Conservation (phyloP, 148 eudicot species). For the Heliosperma pusillum region DNA sequence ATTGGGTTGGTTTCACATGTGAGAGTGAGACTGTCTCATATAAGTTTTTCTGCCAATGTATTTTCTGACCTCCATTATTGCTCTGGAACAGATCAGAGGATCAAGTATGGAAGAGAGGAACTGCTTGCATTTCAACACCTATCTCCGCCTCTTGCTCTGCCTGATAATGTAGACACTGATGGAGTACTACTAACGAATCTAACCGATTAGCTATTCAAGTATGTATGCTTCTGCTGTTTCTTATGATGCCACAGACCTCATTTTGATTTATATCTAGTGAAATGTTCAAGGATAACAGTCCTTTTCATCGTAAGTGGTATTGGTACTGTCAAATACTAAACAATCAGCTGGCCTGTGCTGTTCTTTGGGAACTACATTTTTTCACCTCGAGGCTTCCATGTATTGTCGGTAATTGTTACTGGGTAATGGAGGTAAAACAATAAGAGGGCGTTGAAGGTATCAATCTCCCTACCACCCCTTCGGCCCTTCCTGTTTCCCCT, state of each 20-base stretch:
- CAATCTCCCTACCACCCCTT: background rate
- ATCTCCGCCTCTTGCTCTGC: slow-evolving; percentile 27
- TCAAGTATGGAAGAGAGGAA: slow-evolving; percentile 74
- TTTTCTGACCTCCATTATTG: background rate
- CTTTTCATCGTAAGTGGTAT: too few relatives aligned
- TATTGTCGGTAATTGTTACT: too few relatives aligned
- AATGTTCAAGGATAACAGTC: too few relatives aligned
- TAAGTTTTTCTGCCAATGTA: background rate
- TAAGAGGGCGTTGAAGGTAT: too few relatives aligned
- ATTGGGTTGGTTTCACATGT: background rate
- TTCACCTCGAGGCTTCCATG: too few relatives aligned
- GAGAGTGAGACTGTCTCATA: background rate
- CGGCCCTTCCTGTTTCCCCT: too few relatives aligned
- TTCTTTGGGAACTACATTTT: too few relatives aligned
- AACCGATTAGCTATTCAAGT: background rate
- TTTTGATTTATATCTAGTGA: background rate
- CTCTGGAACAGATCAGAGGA: slow-evolving; percentile 70
- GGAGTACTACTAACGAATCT: background rate
- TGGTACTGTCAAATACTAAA: too few relatives aligned
- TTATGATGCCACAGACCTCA: background rate
- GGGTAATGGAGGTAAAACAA: too few relatives aligned
- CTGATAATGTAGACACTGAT: slow-evolving; percentile 23
- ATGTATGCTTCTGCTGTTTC: background rate
- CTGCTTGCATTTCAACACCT: slow-evolving; percentile 62
- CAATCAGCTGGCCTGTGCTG: too few relatives aligned